Evolutionary conservation across 2,329 filamentous ascomycete genomes (phyloP).

Genomic region (Neonectria magnoliae): DNA sequence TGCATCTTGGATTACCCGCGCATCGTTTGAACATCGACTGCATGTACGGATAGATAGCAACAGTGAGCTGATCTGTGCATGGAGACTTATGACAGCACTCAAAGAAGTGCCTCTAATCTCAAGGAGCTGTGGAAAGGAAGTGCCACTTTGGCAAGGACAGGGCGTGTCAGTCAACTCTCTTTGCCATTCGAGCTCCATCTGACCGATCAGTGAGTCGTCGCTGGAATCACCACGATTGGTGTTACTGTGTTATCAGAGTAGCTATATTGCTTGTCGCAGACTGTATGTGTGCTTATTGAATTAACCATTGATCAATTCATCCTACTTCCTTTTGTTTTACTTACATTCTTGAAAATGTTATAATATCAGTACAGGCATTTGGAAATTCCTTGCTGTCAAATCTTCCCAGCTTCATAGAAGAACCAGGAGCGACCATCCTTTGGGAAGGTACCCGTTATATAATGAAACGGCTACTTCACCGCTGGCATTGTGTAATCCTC

Average conservation of each 20-base stretch:
- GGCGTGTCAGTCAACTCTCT: constrained; percentile 5
- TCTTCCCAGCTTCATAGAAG: background rate
- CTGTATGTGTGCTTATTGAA: constrained; percentile 2
- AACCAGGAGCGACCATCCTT: background rate
- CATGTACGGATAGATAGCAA: constrained; percentile 7
- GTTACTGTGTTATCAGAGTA: background rate
- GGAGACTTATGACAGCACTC: constrained; percentile 5
- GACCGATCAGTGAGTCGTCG: background rate
- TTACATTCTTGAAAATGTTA: background rate
- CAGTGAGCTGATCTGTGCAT: constrained; percentile 13
- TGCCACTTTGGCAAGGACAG: constrained; percentile 8
- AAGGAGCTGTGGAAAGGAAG: constrained; percentile 6
- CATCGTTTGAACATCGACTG: constrained; percentile 9
- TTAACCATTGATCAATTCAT: constrained; percentile 2
- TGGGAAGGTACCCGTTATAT: background rate
- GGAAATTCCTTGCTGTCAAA: background rate
- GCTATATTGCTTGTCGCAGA: background rate
- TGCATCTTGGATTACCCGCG: constrained; percentile 4
- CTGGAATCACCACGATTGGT: background rate
- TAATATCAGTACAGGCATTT: background rate
- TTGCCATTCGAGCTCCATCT: constrained; percentile 5
- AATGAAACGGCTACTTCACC: constrained; percentile 4
- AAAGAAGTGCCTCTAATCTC: constrained; percentile 3
- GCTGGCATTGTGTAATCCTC: background rate
- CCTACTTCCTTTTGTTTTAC: background rate